Evolutionary conservation across 768 basidiomycete species (phyloP).

Genomic region (Suillus bovinus): DNA sequence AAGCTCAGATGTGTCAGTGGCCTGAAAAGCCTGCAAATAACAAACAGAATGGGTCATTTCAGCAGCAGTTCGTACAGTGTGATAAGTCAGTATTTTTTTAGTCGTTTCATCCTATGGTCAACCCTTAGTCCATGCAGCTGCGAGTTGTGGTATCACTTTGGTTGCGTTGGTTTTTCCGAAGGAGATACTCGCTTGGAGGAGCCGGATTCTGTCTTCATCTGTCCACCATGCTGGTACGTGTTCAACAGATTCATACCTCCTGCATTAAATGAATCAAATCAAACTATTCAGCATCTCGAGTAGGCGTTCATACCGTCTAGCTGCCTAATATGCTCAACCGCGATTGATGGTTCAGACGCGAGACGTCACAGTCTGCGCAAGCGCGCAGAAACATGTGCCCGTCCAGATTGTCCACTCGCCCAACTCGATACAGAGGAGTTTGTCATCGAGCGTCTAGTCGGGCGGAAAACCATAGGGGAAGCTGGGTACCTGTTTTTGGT

Average conservation of each 20-base stretch:
- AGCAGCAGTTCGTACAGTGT: conserved; percentile 34
- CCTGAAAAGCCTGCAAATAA: neutral
- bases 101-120: neutral
- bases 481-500: conserved; percentile 27
- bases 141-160: conserved; percentile 51
- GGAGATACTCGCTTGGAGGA: conserved; percentile 38
- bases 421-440: conserved; percentile 8
- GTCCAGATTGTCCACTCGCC: conserved; percentile 26
- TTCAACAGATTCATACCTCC: neutral
- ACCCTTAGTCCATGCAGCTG: conserved; percentile 32
- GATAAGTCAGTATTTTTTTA: conserved; percentile 29
- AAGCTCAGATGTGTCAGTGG: neutral
- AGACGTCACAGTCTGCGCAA: conserved; percentile 15
- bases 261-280: neutral
- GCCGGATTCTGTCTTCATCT: conserved; percentile 34
- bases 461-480: conserved; percentile 21
- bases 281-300: neutral
- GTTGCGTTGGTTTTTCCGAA: conserved; percentile 43
- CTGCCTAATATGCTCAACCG: neutral
- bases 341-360: conserved; percentile 14
- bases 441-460: conserved; percentile 28
- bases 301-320: conserved; percentile 18
- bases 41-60: neutral
- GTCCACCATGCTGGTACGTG: conserved; percentile 43
- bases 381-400: conserved; percentile 19